Evolutionary conservation across 2,329 filamentous ascomycete species (phyloP), one percentile per base, ranked within the genome.

Genomic region (Onygenales sp.): DNA sequence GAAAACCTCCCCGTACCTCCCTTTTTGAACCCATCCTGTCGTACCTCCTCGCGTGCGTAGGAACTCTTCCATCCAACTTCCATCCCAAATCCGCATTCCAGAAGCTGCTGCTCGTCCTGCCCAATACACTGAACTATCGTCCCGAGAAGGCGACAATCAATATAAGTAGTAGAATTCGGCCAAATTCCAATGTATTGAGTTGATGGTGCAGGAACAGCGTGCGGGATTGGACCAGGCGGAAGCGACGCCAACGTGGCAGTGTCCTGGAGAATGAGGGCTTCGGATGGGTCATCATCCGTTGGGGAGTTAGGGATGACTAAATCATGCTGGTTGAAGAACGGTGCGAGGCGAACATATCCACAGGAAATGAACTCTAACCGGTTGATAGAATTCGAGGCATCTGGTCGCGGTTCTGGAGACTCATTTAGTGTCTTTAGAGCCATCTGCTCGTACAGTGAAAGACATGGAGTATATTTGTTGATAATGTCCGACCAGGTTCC

Each of bases 341-440:
- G 52, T 0, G 56, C 33, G 1, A 84, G 63, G 5, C 68, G 64
- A 36, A 76, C 78, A 60, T 85, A 85, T 50, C 83, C 83, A 61
- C 82, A 85, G 0, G 81, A 84, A 35, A 75, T 76, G 66, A 85
- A 77, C 1, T 74, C 71, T 33, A 85, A 66, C 11, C 64, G 63
- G 52, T 63, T 58, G 2, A 79, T 63, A 21, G 63, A 63, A 39
- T 9, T 8, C 2, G 36, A 36, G 17, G 27, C 27, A 33, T 32
- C 9, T 14, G 3, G 21, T 6, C 48, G 48, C 11, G 33, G 32
- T 3, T 71, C 71, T 2, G 57, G 55, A 54, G 58, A 61, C 35
- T 50, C 55, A 41, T 52, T 50, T 51, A 54, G 49, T 17, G 47
- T 53, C 55, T 62, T 50, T 61, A 60, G 58, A 65, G 63, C 41